phyloP scores from a whole-genome alignment of 306 rosid genomes.

The Lathyrus sativus region DNA sequence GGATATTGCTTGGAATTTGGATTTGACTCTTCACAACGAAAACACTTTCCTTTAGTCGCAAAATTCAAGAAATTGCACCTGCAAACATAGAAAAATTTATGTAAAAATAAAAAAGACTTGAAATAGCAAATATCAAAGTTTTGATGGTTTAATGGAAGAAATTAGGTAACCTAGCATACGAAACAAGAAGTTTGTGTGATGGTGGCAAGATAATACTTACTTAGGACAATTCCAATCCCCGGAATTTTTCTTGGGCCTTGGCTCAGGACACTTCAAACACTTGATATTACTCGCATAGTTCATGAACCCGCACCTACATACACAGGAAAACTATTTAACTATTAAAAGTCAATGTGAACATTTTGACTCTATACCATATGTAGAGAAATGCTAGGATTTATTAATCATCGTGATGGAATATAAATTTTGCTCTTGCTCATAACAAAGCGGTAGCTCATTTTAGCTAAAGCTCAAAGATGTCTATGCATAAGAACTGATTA shows the following conservation, averaged over 20 bases:
- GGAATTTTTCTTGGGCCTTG: conserved; percentile 52
- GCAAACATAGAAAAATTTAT: conserved; percentile 34
- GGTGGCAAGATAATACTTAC: conserved; percentile 50
- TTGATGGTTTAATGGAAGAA: background rate
- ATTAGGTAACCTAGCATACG: background rate
- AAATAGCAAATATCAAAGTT: background rate
- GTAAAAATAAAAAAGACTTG: background rate
- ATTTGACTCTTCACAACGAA: conserved; percentile 61
- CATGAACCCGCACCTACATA: conserved; percentile 81
- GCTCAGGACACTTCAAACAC: conserved; percentile 69
- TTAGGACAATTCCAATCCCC: conserved; percentile 88
- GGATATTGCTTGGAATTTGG: conserved; percentile 51
- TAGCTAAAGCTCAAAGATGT: conserved; percentile 19
- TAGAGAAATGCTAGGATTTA: conserved; percentile 12
- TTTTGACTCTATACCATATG: background rate
- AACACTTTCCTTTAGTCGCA: conserved; percentile 60
- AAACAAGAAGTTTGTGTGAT: background rate
- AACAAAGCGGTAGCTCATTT: conserved; percentile 5
- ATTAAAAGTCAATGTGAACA: background rate
- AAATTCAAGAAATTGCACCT: conserved; percentile 89
- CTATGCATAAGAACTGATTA: conserved; percentile 17
- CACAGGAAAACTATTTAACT: conserved; percentile 13
- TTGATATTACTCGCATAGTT: conserved; percentile 70
- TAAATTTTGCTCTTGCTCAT: conserved; percentile 26
- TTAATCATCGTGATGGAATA: conserved; percentile 1